phyloP scores from a whole-genome alignment of 2,329 filamentous ascomycete genomes.

The Acarospora socialis region DNA sequence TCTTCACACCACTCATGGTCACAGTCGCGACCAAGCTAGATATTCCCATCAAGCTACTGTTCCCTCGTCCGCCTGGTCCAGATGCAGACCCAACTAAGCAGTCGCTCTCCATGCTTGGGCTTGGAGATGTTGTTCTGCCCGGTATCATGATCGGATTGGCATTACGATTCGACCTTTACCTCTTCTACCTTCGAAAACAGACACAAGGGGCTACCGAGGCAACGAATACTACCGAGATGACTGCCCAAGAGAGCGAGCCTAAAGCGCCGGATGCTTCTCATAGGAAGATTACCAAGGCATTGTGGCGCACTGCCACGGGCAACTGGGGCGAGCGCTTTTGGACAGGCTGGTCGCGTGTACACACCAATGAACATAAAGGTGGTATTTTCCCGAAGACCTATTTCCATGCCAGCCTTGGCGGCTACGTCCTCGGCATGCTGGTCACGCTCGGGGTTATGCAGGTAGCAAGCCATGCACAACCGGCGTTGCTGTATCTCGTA shows the following conservation, averaged over 20 bases:
- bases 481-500: constrained; percentile 82
- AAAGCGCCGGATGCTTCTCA: too few relatives aligned
- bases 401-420: constrained; percentile 61
- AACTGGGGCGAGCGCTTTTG: constrained; percentile 78
- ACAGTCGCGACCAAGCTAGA: constrained; percentile 72
- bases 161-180: constrained; percentile 79
- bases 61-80: constrained; percentile 48
- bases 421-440: constrained; percentile 67
- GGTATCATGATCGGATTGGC: constrained; percentile 82
- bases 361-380: too few relatives aligned
- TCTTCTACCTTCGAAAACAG: constrained; percentile 61
- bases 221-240: not conserved
- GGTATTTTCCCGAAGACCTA: constrained; percentile 65
- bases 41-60: constrained; percentile 82
- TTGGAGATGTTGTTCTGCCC: constrained; percentile 88
- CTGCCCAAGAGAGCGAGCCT: not conserved
- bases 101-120: constrained; percentile 61
- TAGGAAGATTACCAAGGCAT: constrained; percentile 18
- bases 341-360: too few relatives aligned
- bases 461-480: constrained; percentile 68
- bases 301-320: constrained; percentile 45
- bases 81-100: constrained; percentile 27
- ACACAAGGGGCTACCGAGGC: constrained; percentile 19
- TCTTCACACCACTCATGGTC: constrained; percentile 40
- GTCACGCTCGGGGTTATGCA: constrained; percentile 64